Base-by-base conservation (phyloP, 495 filamentous ascomycete species). In the Letharia lupina region DNA sequence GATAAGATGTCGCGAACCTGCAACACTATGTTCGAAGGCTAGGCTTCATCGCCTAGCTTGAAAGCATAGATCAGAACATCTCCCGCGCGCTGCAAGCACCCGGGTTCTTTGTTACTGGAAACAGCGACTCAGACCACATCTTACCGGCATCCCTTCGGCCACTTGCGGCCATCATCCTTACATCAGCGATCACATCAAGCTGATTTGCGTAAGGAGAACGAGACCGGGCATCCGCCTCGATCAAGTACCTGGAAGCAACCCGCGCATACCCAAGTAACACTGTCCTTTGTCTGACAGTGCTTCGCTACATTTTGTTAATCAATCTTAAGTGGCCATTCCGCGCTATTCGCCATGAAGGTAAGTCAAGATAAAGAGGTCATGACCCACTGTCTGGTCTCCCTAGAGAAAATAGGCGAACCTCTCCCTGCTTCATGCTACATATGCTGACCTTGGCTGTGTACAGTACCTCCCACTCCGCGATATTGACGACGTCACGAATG, bases 401-500 rank as follows among this genome's bases (percentile, higher is more conserved):
- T 54, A 23, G 63, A 60, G 35, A 41, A 57, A 18, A 23, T n/a
- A 60, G 63, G 63, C 63, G 63, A 65, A 65, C 63, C 63, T 65
- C 63, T 65, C 37, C 28, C 35, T 23, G 23, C 18, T 12, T 41
- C 31, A 4, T 40, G 11, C 20, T 62, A 62, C 68, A 67, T 67
- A 56, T 60, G 62, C 65, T 70, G 15, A 70, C 28, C 42, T 42
- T 42, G 62, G 50, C 23, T 60, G 28, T 39, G 59, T 66, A 65
- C 70, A 97, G 95, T 98, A 91, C 77, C 84, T 98, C 66, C 91
- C 92, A n/a, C 81, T 96, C 52, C 89, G 85, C 71, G 86, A 91
- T 41, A 89, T 97, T 74, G 91, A 97, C 76, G 83, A 87, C 69
- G 87, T 99, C 65, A 91, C 91, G 40, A 87, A 86, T 73, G 89